These are phyloP conservation scores for Kwoniella bestiolae DNA, from an alignment of 768 basidiomycete species.

Conservation along the genomic window DNA sequence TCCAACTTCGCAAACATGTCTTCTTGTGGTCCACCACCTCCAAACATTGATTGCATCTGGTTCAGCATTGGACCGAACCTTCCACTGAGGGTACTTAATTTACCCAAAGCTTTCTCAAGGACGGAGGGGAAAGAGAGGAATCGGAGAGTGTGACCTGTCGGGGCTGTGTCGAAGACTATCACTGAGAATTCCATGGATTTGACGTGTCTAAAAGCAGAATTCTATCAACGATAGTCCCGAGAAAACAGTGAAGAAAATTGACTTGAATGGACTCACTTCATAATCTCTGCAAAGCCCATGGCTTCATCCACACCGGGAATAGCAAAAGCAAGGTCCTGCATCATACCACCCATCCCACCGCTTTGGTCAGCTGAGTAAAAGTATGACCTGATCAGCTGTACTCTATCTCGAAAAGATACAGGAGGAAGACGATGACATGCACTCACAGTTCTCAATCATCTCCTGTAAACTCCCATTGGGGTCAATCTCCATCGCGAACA, in stretches of 20 bases:
- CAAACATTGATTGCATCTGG: slow-evolving; percentile 98
- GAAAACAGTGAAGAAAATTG: no score
- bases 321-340: slow-evolving; percentile 99
- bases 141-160: slow-evolving; percentile 96
- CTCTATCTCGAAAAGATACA: not conserved
- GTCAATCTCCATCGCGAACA: slow-evolving; percentile 99
- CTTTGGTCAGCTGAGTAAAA: slow-evolving; percentile 49
- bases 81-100: slow-evolving; percentile 89
- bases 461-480: slow-evolving; percentile 97
- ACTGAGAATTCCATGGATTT: slow-evolving; percentile 99
- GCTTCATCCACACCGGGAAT: slow-evolving; percentile 99
- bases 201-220: slow-evolving; percentile 78
- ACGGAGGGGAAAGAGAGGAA: slow-evolving; percentile 99
- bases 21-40: slow-evolving; percentile 86
- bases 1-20: slow-evolving; percentile 99
- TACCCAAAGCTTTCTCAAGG: slow-evolving; percentile 94
- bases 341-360: slow-evolving; percentile 95
- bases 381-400: not conserved
- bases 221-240: no score
- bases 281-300: slow-evolving; percentile 99
- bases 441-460: slow-evolving; percentile 94
- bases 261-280: slow-evolving; percentile 98
- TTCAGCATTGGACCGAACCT: slow-evolving; percentile 97
- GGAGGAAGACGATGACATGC: not conserved
- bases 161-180: slow-evolving; percentile 98